These are phyloP conservation scores for Sporothrix sp. DNA, from an alignment of 2,329 filamentous ascomycete genomes.

Conservation along the genomic window DNA sequence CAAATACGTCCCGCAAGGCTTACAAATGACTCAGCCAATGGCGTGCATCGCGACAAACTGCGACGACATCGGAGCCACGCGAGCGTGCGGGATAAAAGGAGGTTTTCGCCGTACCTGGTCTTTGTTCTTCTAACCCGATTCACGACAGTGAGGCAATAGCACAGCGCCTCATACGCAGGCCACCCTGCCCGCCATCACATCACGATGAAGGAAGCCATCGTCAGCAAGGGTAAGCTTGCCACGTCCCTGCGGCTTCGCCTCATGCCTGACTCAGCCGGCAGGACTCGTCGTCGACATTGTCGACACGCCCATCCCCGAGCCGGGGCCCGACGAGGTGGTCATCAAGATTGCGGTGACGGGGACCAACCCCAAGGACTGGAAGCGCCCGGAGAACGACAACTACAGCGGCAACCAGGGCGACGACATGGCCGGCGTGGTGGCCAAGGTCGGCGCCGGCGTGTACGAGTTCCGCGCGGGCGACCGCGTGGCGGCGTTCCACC, in stretches of 20 bases:
- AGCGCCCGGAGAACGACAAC: slow-evolving; percentile 20
- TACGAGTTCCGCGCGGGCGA: slow-evolving; percentile 49
- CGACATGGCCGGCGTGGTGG: slow-evolving; percentile 45
- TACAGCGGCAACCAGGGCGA: slow-evolving; percentile 37
- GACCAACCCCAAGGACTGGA: slow-evolving; percentile 41
- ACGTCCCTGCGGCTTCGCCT: no score
- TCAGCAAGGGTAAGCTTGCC: slow-evolving; percentile 6
- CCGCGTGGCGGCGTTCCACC: slow-evolving; percentile 45
- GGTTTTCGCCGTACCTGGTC: no score
- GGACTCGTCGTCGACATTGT: slow-evolving; percentile 28
- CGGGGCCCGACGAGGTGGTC: slow-evolving; percentile 21
- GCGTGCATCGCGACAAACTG: no score
- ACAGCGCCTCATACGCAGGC: no score
- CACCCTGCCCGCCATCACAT: no score
- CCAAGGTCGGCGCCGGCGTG: slow-evolving; percentile 44
- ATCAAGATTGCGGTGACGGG: slow-evolving; percentile 26
- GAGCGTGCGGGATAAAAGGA: no score
- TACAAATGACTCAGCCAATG: no score
- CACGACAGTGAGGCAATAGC: no score
- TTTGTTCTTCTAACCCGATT: no score
- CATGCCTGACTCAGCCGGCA: slow-evolving; percentile 5
- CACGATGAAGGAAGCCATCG: slow-evolving; percentile 16
- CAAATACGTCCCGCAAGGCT: no score
- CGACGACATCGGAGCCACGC: no score
- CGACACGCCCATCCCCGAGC: slow-evolving; percentile 31